A percentile compares a stretch with the other conserved stretches of the same genome.
phyloP scores from a whole-genome alignment of 2,329 filamentous ascomycete species.

The Berkeleyomyces rouxiae region DNA sequence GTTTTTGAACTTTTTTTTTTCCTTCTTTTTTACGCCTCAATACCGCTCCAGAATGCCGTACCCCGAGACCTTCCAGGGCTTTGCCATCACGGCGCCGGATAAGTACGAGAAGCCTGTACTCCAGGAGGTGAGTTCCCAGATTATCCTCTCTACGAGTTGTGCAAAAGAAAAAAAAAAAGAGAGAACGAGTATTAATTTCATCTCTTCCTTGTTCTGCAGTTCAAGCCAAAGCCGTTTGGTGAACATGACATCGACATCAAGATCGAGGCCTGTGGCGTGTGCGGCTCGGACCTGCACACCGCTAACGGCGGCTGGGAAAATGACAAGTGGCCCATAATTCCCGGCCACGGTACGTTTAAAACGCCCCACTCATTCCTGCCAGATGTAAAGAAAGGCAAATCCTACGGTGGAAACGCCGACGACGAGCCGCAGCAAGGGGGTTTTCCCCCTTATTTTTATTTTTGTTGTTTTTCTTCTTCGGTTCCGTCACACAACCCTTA shows the following conservation, averaged over 20 bases:
- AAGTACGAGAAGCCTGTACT: constrained; percentile 6
- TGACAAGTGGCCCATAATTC: constrained; percentile 39
- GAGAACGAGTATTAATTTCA: background rate
- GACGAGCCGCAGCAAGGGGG: no score
- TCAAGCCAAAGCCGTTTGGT: constrained; percentile 66
- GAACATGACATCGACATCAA: constrained; percentile 71
- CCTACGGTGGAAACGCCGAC: background rate
- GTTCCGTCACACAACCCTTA: background rate
- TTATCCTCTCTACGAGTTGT: no score
- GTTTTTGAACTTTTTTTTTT: background rate
- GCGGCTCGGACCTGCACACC: constrained; percentile 51
- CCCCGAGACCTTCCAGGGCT: constrained; percentile 43
- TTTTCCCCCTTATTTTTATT: no score
- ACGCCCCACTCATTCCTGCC: background rate
- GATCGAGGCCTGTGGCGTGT: constrained; percentile 59
- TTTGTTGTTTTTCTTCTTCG: no score
- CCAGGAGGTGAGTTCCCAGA: constrained; percentile 1
- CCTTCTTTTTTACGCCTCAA: background rate
- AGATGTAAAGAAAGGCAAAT: background rate
- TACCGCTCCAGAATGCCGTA: constrained; percentile 28
- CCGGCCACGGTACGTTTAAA: constrained; percentile 32
- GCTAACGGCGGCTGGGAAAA: constrained; percentile 46
- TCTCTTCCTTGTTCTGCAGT: constrained; percentile 26
- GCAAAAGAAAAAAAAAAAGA: no score
- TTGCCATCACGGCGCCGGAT: constrained; percentile 39